phyloP scores from a whole-genome alignment of 2,329 filamentous ascomycete species.

The Monosporascus sp. region DNA sequence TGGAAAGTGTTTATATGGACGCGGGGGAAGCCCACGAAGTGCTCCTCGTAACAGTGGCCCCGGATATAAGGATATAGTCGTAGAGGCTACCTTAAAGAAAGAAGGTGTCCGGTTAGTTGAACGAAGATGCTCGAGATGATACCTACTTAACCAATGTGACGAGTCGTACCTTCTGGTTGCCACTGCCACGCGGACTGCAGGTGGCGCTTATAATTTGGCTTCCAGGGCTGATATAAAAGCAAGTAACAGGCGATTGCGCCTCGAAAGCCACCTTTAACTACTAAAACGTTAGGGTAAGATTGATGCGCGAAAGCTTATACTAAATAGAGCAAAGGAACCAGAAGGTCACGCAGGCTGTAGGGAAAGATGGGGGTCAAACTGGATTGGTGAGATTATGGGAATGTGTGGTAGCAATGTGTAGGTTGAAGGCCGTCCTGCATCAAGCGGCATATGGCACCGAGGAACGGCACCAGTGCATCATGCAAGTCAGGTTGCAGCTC shows the following conservation, averaged over 20 bases:
- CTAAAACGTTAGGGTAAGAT: neutral
- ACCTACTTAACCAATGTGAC: neutral
- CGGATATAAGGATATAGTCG: neutral
- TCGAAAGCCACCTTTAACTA: neutral
- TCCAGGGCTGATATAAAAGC: neutral
- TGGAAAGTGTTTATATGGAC: neutral
- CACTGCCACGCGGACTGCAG: neutral
- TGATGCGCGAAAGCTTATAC: neutral
- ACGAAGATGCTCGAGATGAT: neutral
- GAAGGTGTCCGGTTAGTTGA: neutral
- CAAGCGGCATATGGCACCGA: neutral
- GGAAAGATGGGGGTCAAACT: neutral
- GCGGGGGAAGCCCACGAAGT: neutral
- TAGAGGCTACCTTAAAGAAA: neutral
- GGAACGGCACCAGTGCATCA: neutral
- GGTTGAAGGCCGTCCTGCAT: neutral
- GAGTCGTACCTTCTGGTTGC: neutral
- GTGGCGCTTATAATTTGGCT: neutral
- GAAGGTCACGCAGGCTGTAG: neutral
- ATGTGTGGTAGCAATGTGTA: neutral
- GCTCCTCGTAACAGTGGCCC: neutral
- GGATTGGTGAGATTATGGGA: neutral
- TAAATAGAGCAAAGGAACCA: neutral
- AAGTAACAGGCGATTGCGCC: neutral
- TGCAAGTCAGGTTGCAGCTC: neutral